These are phyloP conservation scores for Citrus reticulata DNA, from an alignment of 345 rosid genomes.

Conservation along the genomic window DNA sequence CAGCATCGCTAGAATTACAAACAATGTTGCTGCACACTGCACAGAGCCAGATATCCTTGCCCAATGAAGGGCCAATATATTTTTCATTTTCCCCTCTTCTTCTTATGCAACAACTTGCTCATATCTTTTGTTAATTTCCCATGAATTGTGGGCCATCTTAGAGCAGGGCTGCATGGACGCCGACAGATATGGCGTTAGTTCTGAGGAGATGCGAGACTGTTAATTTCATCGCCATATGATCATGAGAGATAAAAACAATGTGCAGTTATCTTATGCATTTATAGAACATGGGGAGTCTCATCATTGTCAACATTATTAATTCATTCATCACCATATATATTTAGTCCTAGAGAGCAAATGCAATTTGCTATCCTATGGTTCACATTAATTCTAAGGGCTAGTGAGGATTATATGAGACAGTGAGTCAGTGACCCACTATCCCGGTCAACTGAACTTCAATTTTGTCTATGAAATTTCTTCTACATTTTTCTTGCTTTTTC, in stretches of 20 bases:
- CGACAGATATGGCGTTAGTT: background rate
- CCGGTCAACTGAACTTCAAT: background rate
- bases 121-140: background rate
- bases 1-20: background rate
- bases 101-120: background rate
- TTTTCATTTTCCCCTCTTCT: background rate
- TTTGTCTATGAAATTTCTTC: background rate
- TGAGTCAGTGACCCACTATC: background rate
- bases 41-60: background rate
- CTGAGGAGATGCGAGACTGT: background rate
- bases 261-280: background rate
- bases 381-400: background rate
- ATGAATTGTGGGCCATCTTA: background rate
- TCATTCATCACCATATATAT: background rate
- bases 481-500: background rate
- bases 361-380: background rate
- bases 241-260: background rate
- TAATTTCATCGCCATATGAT: background rate
- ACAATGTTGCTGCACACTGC: background rate
- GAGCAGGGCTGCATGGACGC: background rate
- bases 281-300: slow-evolving; percentile 7
- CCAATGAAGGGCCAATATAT: background rate
- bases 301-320: background rate
- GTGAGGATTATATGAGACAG: background rate
- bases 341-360: background rate